Evolutionary conservation across 495 filamentous ascomycete genomes (phyloP), one percentile per base, ranked within the genome.

Genomic region (Talaromyces borbonicus): DNA sequence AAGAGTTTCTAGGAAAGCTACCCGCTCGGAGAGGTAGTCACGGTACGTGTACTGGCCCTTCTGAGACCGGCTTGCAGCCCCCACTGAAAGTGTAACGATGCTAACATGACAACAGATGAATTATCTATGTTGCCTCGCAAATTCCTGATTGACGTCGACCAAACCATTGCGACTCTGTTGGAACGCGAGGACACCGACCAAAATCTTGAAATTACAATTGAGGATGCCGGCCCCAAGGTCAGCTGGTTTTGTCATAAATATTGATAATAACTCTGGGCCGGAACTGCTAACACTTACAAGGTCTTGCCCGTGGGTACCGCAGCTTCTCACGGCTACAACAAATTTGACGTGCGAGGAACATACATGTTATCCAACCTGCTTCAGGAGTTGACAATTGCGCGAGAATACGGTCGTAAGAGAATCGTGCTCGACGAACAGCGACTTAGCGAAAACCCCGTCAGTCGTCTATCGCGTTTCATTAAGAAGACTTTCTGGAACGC

Each of bases 301-400:
- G 78, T 83, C 25, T 67, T 96, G 45, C 78, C 84, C 19, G 65
- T 96, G 24, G 85, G 87, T 55, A 95, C 90, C 4, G 83, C 81
- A n/a, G 79, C 74, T 26, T 96, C 92, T 20, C 81, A 79, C 25
- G 89, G 88, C n/a, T 77, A 82, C 62, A 86, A 87, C 52, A 72
- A 74, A 43, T 83, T 85, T 53, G 87, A 95, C 50, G 73, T 98
- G 26, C 85, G 90, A 47, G 92, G 92, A 27, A 95, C 85, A 22
- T 98, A 98, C 57, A 87, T 92, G 80, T 77, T 97, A 16, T 93
- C 90, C 16, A 97, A 95, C 56, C 80, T 96, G 5, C 69, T 95
- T 31, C 92, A 98, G 61, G 92, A 97, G 63, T 73, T 98, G 40
- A 87, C 84, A 5, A 76, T 96, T 48, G 92, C 92, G 27, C 78